Base-by-base conservation (phyloP, 208 protist genomes). In the Trypanosoma cruzi region DNA sequence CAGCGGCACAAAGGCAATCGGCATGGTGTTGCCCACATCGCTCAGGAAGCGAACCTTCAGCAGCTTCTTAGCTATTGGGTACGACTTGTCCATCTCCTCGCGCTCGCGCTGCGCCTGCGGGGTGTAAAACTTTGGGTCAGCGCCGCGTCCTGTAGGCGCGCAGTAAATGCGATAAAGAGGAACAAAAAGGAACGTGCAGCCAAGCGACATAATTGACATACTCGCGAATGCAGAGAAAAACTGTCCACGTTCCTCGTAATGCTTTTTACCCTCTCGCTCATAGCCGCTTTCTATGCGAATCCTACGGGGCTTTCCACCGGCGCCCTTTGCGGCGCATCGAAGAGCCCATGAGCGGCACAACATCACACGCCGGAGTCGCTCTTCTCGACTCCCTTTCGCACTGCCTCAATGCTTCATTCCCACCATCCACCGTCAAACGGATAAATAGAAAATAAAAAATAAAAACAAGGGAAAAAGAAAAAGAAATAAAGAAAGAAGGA, bases 161-260 rank as follows among this genome's bases (percentile, higher is more conserved):
- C 92, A 96, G 82, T 94, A 96, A 76, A 96, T 89, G 48, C 90
- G 86, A 66, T 90, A 96, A 24, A 96, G 73, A 4, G 92, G 92
- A 32, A 96, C 92, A 50, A 94, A 94, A n/a, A 94, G 70, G 69
- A 96, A 94, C 7, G 87, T 94, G 68, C 84, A 86, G 32, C 92
- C 92, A 32, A 96, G 82, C 1, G 86, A 91, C 56, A 96, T 68
- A 60, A 94, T 87, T 40, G 82, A 81, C 7, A 94, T 40, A 50
- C 86, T 92, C 22, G 89, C 61, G 53, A 94, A 94, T 57, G 83
- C 86, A 20, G 89, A 94, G 63, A 93, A 92, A 75, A 95, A 93
- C 62, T 90, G 88, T 5, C 89, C 89, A 28, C 89, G 79, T 63
- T 92, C 86, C 34, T 94, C 89, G 63, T 88, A 90, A 63, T 78